Percentiles rank a stretch among this genome's conserved stretches.
Evolutionary conservation across 2,329 filamentous ascomycete species (phyloP).

Genomic region (Ilyonectria mors-panacis): DNA sequence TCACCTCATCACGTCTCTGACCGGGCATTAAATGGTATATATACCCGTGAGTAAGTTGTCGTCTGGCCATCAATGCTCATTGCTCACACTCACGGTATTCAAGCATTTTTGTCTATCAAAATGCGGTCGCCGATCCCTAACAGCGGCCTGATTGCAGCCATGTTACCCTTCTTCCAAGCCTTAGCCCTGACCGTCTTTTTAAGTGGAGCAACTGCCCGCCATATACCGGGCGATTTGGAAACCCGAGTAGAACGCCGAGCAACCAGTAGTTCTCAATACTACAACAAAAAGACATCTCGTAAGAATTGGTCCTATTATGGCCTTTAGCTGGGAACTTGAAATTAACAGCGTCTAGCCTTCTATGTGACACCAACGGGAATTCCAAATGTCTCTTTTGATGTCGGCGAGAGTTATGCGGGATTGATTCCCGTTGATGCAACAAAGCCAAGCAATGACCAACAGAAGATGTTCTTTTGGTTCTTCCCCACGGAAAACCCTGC

Average conservation of each 20-base stretch:
- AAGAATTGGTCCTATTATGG: background rate
- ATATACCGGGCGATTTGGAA: background rate
- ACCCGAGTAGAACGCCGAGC: background rate
- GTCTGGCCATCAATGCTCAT: background rate
- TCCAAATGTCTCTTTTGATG: slow-evolving; percentile 17
- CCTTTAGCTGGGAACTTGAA: rapidly evolving
- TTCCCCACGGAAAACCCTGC: slow-evolving; percentile 42
- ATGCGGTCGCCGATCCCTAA: background rate
- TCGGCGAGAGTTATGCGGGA: slow-evolving; percentile 32
- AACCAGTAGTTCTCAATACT: slow-evolving; percentile 15
- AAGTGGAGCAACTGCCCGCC: background rate
- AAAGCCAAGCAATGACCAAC: slow-evolving; percentile 25
- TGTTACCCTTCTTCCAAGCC: background rate
- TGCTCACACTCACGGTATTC: background rate
- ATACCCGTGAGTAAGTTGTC: background rate
- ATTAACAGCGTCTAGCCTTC: background rate
- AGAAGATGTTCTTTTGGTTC: slow-evolving; percentile 44
- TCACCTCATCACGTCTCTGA: background rate
- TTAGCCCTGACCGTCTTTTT: background rate
- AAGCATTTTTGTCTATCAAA: background rate
- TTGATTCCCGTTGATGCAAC: slow-evolving; percentile 26
- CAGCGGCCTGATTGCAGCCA: background rate
- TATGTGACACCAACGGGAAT: slow-evolving; percentile 21
- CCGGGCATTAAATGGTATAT: background rate
- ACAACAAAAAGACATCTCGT: slow-evolving; percentile 20